Base-by-base conservation (phyloP, 2,329 filamentous ascomycete genomes). In the Ophiostoma triangulosporum region DNA sequence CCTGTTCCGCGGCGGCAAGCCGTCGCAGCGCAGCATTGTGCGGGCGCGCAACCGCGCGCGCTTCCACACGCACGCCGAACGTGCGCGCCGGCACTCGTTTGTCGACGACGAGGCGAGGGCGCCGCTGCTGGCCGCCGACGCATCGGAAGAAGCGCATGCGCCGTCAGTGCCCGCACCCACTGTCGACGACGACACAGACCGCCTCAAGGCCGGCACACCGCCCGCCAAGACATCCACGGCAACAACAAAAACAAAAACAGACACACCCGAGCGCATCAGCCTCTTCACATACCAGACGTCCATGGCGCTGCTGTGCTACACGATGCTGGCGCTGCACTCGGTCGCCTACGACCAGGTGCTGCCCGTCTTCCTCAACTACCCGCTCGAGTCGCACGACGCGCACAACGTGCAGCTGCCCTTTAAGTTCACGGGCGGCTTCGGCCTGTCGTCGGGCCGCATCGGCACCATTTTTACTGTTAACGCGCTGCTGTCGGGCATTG, bases 291-390 rank as follows among this genome's bases (percentile, higher is more conserved):
- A 54, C 50, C 57, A 61, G 59, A 69, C 62, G 43, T 61, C 57
- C 40, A 62, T 61, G 60, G 63, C 57, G 59, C 73, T 97, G 1
- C 57, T 87, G 2, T 76, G 83, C 0, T 96, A 97, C 67, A 84
- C 84, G 1, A 73, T 93, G 50, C 74, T 97, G 17, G 86, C 88
- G 0, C 75, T 94, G 49, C 89, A 95, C 66, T 83, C 81, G 0
- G 81, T 94, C 36, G 83, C 88, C 1, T 96, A 83, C 63, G 91
- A 97, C 66, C 89, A 95, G 63, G 74, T 91, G 2, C 77, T 97
- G 1, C 86, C 89, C 3, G 88, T 96, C 1, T 95, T 95, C 65
- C 77, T 96, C 62, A 86, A 95, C 67, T 84, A 88, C 59, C 84
- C 85, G 0, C 68, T 67, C 1, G 73, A 81, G 60, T 63, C 73